phyloP scores from a whole-genome alignment of 306 rosid species.

The Mimosa bimucronata region DNA sequence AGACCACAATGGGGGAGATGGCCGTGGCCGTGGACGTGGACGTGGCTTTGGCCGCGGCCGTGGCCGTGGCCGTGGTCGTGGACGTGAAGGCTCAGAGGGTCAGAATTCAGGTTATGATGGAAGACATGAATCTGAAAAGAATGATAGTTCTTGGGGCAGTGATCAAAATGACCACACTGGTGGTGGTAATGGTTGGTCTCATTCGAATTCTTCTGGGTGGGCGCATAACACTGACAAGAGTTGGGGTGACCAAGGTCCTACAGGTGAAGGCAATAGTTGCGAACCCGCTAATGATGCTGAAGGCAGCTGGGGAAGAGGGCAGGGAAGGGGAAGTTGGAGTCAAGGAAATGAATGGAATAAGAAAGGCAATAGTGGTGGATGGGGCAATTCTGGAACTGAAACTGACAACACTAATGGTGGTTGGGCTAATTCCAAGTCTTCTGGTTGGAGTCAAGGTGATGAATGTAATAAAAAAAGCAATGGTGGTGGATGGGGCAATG shows the following conservation, averaged over 20 bases:
- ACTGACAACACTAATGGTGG: background rate
- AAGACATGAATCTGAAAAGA: background rate
- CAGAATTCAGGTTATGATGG: background rate
- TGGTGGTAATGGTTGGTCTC: background rate
- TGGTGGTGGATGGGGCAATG: slow-evolving; percentile 8
- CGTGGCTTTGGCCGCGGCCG: background rate
- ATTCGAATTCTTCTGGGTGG: slow-evolving; percentile 3
- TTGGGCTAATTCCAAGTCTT: slow-evolving; percentile 30
- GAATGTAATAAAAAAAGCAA: background rate
- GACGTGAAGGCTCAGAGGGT: background rate
- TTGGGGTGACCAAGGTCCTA: background rate
- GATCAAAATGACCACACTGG: background rate
- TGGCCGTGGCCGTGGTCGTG: background rate
- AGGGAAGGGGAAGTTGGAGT: background rate
- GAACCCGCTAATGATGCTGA: slow-evolving; percentile 3
- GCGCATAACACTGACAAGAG: background rate
- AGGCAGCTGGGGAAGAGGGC: background rate
- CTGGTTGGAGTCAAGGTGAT: background rate
- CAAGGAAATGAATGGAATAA: background rate
- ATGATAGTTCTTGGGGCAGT: background rate
- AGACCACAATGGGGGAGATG: slow-evolving; percentile 40
- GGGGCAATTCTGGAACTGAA: background rate
- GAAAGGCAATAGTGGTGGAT: background rate
- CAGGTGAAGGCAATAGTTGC: background rate
- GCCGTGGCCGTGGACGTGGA: background rate